Evolutionary conservation across 2,329 filamentous ascomycete genomes (phyloP).

Genomic region (Trichoderma sp.): DNA sequence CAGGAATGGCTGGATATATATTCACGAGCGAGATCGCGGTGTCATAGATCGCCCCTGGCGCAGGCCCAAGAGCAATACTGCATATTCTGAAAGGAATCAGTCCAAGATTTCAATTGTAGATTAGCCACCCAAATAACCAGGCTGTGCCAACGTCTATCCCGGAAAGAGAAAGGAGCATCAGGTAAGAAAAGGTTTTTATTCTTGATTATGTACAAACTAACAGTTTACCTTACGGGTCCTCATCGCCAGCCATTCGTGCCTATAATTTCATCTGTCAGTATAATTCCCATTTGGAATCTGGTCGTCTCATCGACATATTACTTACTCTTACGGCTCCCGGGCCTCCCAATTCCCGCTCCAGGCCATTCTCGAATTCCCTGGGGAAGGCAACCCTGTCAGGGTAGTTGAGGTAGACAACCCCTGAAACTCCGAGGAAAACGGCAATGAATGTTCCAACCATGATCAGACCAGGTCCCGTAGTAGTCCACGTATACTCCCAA

Average conservation of each 20-base stretch:
- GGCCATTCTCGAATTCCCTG: conserved; percentile 67
- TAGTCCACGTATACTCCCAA: conserved; percentile 82
- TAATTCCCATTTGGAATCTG: background rate
- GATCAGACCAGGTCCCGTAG: conserved; percentile 64
- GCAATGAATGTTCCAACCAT: conserved; percentile 68
- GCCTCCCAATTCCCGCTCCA: conserved; percentile 74
- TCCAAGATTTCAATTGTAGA: background rate
- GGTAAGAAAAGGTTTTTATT: background rate
- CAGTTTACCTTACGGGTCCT: conserved; percentile 43
- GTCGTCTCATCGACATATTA: conserved; percentile 23
- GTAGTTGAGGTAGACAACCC: conserved; percentile 65
- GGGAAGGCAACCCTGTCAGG: conserved; percentile 69
- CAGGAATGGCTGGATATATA: too few relatives aligned
- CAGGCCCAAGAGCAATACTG: background rate
- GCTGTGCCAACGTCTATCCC: background rate
- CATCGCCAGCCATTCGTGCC: conserved; percentile 57
- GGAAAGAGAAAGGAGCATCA: background rate
- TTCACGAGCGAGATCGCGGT: background rate
- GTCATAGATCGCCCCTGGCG: background rate
- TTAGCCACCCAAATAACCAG: background rate
- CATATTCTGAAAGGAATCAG: background rate
- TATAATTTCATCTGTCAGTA: conserved; percentile 29
- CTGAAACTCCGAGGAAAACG: conserved; percentile 62
- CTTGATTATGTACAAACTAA: conserved; percentile 38
- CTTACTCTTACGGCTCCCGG: conserved; percentile 63